These are phyloP conservation scores for Terana coerulea DNA, from an alignment of 768 basidiomycete genomes.

Conservation along the genomic window DNA sequence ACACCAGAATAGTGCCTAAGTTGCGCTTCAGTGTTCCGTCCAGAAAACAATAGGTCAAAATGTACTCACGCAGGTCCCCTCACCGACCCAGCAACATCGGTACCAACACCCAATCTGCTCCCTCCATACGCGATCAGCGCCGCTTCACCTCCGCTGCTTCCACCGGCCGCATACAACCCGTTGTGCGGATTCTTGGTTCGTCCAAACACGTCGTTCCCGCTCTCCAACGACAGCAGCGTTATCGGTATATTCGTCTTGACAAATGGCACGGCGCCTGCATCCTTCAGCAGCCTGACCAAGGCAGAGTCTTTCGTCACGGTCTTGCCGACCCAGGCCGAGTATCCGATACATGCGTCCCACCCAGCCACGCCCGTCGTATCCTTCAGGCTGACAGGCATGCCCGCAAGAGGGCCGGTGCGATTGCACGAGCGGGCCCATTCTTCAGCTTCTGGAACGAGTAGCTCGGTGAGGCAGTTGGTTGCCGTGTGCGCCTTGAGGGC, in stretches of 20 bases:
- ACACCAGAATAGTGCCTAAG: conserved; percentile 34
- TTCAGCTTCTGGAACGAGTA: conserved; percentile 23
- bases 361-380: conserved; percentile 44
- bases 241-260: conserved; percentile 44
- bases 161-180: conserved; percentile 36
- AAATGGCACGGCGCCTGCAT: conserved; percentile 40
- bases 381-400: conserved; percentile 49
- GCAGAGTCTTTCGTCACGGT: conserved; percentile 33
- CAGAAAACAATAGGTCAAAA: conserved; percentile 65
- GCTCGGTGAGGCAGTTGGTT: conserved; percentile 47
- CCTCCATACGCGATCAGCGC: conserved; percentile 47
- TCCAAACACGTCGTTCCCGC: conserved; percentile 42
- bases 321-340: conserved; percentile 37
- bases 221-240: conserved; percentile 37
- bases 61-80: conserved; percentile 43
- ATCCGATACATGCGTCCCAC: conserved; percentile 47
- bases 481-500: conserved; percentile 37
- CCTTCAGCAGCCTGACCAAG: conserved; percentile 36
- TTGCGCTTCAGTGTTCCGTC: background rate
- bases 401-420: conserved; percentile 34
- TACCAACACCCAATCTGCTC: conserved; percentile 42
- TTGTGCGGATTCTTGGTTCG: conserved; percentile 46
- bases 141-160: conserved; percentile 49
- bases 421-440: conserved; percentile 22
- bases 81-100: conserved; percentile 49